Percentiles rank a stretch among this genome's conserved stretches.
These are phyloP conservation scores for Apium graveolens DNA, from an alignment of 129 eudicot species.

Conservation along the genomic window DNA sequence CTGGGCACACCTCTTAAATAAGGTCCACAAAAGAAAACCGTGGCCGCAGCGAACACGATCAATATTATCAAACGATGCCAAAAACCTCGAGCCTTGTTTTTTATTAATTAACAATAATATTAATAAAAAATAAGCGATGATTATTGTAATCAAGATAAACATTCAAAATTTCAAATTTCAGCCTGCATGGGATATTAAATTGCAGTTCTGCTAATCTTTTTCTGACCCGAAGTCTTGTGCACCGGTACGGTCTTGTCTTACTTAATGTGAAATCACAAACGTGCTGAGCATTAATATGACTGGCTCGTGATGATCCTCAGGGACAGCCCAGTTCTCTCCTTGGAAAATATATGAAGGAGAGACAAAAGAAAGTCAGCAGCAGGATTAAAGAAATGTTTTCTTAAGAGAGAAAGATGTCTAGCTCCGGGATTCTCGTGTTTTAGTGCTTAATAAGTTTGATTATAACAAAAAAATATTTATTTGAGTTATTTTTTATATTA, in stretches of 20 bases:
- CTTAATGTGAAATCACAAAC: neutral
- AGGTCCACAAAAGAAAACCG: neutral
- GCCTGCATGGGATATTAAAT: neutral
- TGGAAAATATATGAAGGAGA: conserved; percentile 20
- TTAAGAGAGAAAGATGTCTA: conserved; percentile 4
- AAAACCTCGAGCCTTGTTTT: conserved; percentile 11
- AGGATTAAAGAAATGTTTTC: conserved; percentile 10
- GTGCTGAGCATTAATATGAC: conserved; percentile 21
- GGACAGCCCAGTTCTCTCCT: conserved; percentile 28
- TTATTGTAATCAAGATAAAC: conserved; percentile 12
- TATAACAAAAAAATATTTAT: no score
- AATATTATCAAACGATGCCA: conserved; percentile 17
- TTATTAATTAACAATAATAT: neutral
- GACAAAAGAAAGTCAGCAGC: conserved; percentile 23
- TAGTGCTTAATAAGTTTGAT: conserved; percentile 1
- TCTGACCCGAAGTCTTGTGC: neutral
- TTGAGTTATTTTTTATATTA: neutral
- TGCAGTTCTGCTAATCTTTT: neutral
- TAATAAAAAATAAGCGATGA: conserved; percentile 8
- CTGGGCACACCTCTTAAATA: neutral
- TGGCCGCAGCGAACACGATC: neutral
- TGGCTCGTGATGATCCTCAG: conserved; percentile 8
- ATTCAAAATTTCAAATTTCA: conserved; percentile 12
- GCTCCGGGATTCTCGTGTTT: conserved; percentile 14
- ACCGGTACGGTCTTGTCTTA: neutral